Percentiles rank a stretch among this genome's conserved stretches.
These are phyloP conservation scores for Didymella keratinophila DNA, from an alignment of 2,329 filamentous ascomycete genomes.

Conservation along the genomic window DNA sequence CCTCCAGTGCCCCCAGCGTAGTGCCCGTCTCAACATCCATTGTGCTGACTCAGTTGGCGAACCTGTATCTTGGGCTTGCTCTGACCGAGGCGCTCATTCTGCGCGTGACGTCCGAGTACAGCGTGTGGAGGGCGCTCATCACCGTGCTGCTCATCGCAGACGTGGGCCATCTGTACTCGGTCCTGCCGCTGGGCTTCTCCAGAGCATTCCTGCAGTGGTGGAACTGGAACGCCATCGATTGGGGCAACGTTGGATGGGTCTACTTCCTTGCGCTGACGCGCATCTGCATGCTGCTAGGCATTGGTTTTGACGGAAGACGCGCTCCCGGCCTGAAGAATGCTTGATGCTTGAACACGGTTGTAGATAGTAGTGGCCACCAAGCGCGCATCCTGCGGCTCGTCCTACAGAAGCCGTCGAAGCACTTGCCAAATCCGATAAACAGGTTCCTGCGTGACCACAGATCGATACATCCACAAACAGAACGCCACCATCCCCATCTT, in stretches of 20 bases:
- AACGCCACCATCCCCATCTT: conserved; percentile 15
- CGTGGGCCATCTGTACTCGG: conserved; percentile 75
- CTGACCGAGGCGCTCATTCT: conserved; percentile 80
- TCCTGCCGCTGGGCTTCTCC: conserved; percentile 64
- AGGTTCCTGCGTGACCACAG: conserved; percentile 1
- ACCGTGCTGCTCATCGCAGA: conserved; percentile 76
- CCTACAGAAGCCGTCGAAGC: conserved; percentile 14
- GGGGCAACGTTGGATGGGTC: conserved; percentile 74
- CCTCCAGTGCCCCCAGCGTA: conserved; percentile 57
- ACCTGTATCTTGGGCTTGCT: conserved; percentile 79
- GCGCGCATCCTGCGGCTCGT: background rate
- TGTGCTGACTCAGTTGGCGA: conserved; percentile 76
- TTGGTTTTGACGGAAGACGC: conserved; percentile 31
- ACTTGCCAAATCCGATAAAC: conserved; percentile 3
- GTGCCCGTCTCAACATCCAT: conserved; percentile 70
- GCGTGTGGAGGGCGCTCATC: conserved; percentile 74
- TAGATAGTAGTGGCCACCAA: conserved; percentile 4
- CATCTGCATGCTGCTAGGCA: conserved; percentile 35
- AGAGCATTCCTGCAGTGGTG: conserved; percentile 68
- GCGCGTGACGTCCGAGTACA: conserved; percentile 70
- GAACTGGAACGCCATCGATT: conserved; percentile 72
- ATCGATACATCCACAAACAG: conserved; percentile 2
- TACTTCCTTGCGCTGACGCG: conserved; percentile 65
- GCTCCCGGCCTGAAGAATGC: conserved; percentile 16
- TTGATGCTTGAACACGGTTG: conserved; percentile 1